Base-by-base conservation (phyloP, 2,329 filamentous ascomycete genomes). In the Trichophaea hybrida region DNA sequence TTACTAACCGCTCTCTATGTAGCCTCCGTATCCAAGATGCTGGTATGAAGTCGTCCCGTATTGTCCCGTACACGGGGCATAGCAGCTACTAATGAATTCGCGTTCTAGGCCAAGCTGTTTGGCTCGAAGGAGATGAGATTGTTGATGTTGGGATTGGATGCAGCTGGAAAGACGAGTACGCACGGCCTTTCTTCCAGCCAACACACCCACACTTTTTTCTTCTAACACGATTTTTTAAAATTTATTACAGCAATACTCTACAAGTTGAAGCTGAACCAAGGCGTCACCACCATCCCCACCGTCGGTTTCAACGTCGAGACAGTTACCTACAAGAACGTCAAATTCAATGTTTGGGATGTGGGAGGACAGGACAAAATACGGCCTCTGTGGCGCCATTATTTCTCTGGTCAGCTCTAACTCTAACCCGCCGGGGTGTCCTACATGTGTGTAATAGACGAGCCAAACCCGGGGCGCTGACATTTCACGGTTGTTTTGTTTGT, bases 271-370 rank as follows among this genome's bases (percentile, higher is more conserved):
- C 83, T 97, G 62, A 90, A 91, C 75, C 89, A 97, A 78, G 90
- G 94, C 72, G 90, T 97, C 70, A 97, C 93, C 64, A 97, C 93
- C 56, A 97, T 97, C 72, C 93, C 93, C 51, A 98, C 93, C 37
- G 93, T 98, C 69, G 93, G 91, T 69, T 97, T 97, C 81, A 97
- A 97, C 80, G 93, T 97, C 74, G 91, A 97, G 79, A 94, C 89
- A 4, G 90, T 97, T 70, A 94, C 90, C 68, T 96, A 95, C 79
- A 96, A 96, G 81, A 97, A 97, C 74, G 90, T 96, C 75, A 94
- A 96, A 76, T 97, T 97, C 79, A 97, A 94, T 70, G 91, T 97
- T 65, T 97, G 91, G 91, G 91, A 97, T 77, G 91, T 97, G 62
- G 91, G 91, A 74, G 91, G 91, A 66, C 91, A 97, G 79, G 91